These are phyloP conservation scores for Rhododendron kiyosumense DNA, from an alignment of 148 eudicot species.

Conservation along the genomic window DNA sequence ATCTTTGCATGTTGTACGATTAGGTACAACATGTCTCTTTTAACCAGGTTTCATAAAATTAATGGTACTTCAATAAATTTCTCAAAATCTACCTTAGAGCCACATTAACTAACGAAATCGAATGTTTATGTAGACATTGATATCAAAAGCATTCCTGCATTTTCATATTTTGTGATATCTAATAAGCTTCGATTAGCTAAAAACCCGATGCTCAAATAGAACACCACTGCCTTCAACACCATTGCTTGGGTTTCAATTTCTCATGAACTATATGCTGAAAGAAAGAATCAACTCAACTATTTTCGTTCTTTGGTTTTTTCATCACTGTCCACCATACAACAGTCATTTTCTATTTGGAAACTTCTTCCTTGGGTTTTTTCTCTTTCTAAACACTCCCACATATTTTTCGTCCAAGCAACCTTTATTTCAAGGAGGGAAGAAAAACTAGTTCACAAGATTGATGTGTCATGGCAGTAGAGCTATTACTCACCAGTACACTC, in stretches of 20 bases:
- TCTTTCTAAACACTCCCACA: background rate
- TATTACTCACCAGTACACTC: slow-evolving; percentile 65
- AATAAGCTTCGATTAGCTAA: background rate
- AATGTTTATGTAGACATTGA: background rate
- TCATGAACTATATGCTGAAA: background rate
- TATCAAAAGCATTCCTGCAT: background rate
- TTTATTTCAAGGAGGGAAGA: background rate
- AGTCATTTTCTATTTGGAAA: background rate
- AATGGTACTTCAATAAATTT: background rate
- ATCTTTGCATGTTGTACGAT: background rate
- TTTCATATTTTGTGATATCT: background rate
- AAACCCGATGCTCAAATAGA: background rate
- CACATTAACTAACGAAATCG: background rate
- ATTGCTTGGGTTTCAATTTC: background rate
- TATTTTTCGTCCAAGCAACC: background rate
- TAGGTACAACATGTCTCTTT: background rate
- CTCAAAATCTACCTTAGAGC: background rate
- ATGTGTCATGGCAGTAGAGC: background rate
- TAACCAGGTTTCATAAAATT: background rate
- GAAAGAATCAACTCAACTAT: slow-evolving; percentile 1
- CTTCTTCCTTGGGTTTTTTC: background rate
- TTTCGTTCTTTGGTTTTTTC: background rate
- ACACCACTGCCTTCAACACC: background rate
- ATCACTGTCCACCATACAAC: background rate
- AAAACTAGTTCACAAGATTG: background rate